Evolutionary conservation across 306 rosid genomes (phyloP).

Genomic region (Cucurbita maxima): DNA sequence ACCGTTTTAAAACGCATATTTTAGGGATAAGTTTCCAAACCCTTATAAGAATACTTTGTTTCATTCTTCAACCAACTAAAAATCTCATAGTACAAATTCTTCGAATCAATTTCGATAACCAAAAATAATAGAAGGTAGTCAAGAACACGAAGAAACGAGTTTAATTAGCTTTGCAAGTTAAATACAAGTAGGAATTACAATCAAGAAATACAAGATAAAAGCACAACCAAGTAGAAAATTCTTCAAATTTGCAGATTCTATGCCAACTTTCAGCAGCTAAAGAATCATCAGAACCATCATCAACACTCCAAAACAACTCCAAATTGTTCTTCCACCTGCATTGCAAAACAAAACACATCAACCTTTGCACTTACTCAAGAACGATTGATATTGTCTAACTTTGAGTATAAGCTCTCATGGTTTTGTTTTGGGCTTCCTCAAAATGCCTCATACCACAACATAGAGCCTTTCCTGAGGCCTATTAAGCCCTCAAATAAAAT

Average conservation of each 20-base stretch:
- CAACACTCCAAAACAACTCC: conserved; percentile 1
- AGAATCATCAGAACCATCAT: conserved; percentile 6
- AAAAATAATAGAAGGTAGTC: neutral
- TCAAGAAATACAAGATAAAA: neutral
- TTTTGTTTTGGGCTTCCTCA: too few relatives aligned
- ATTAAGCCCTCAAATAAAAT: too few relatives aligned
- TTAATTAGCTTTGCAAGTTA: conserved; percentile 1
- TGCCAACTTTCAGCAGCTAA: neutral
- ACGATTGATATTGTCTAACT: too few relatives aligned
- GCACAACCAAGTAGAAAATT: neutral
- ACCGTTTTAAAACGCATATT: too few relatives aligned
- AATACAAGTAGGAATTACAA: neutral
- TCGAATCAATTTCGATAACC: neutral
- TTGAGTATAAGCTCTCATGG: too few relatives aligned
- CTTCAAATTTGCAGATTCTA: neutral
- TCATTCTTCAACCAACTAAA: too few relatives aligned
- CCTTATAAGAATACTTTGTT: too few relatives aligned
- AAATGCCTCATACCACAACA: too few relatives aligned
- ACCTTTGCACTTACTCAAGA: neutral
- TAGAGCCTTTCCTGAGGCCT: too few relatives aligned
- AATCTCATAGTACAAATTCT: neutral
- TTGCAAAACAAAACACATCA: neutral
- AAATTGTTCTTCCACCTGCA: conserved; percentile 15
- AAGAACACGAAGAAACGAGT: neutral
- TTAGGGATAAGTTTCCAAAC: too few relatives aligned